Base-by-base conservation (phyloP, 208 protist genomes). In the Wallacemonas collosoma region DNA sequence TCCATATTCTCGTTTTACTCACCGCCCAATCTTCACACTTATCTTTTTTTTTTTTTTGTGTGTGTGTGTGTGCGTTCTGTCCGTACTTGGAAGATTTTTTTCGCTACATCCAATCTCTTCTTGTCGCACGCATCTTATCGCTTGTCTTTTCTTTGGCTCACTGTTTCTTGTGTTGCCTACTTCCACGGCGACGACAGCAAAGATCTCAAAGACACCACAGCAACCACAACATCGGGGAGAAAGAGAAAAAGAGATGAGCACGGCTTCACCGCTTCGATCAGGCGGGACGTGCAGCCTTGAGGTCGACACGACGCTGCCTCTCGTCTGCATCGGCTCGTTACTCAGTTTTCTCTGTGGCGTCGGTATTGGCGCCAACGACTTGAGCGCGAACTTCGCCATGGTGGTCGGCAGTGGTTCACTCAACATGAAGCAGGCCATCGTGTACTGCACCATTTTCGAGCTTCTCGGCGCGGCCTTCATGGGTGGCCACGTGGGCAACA, bases 351-450 rank as follows among this genome's bases (percentile, higher is more conserved):
- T 95, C 56, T 95, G 86, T 61, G 91, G 87, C 36, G 85, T 93
- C 11, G 91, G 91, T 56, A 95, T 95, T 51, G 88, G 91, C 36
- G 91, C 85, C 4, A 93, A 93, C 67, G 89, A 96, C 64, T 78
- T 94, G 26, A 90, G 79, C 63, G 89, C 88, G 14, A 94, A 93
- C 76, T 96, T 96, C 66, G 91, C 91, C 15, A 93, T 93, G 85
- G 89, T 94, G 60, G 85, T 94, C 5, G 91, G 91, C 44, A 94
- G 85, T 73, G 87, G 89, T 60, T 91, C 87, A 14, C 78, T 94
- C 36, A 88, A 91, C 73, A 92, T 96, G 89, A 75, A 69, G 58
- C 77, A 85, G 71, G 87, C 89, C 5, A 93, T 94, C 72, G 75
- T 93, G 44, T 94, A 90, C 75, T 94, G 89, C 82, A 86, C 83